Evolutionary conservation across 169 alveolate species (phyloP).

Genomic region (Plasmodium chabaudi): DNA sequence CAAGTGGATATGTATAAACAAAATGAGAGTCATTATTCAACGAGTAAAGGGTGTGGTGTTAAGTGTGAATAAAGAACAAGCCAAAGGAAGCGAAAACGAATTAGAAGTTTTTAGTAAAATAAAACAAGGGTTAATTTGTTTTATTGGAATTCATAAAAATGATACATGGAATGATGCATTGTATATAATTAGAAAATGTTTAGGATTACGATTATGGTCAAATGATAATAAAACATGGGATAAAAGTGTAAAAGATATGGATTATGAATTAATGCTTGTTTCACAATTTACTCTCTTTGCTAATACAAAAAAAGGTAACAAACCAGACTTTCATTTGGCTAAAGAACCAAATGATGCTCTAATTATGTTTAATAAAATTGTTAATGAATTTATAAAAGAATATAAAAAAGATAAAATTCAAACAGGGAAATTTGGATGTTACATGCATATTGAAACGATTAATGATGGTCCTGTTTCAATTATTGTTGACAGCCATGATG

Average conservation of each 20-base stretch:
- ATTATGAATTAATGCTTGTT: slow-evolving; percentile 89
- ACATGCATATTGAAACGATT: slow-evolving; percentile 91
- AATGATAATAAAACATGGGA: slow-evolving; percentile 89
- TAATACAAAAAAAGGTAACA: slow-evolving; percentile 90
- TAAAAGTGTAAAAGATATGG: slow-evolving; percentile 86
- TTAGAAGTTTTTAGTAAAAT: slow-evolving; percentile 59
- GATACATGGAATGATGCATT: slow-evolving; percentile 72
- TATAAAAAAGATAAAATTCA: slow-evolving; percentile 50
- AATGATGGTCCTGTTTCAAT: slow-evolving; percentile 96
- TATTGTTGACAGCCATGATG: slow-evolving; percentile 75
- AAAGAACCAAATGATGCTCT: slow-evolving; percentile 92
- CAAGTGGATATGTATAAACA: not conserved
- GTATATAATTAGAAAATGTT: slow-evolving; percentile 84
- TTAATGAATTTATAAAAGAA: slow-evolving; percentile 78
- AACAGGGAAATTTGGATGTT: slow-evolving; percentile 89
- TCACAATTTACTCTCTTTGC: slow-evolving; percentile 94
- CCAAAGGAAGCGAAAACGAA: slow-evolving; percentile 12
- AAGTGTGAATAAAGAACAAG: slow-evolving; percentile 40
- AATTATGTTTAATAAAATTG: slow-evolving; percentile 86
- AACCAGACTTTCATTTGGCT: slow-evolving; percentile 95
- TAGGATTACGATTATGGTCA: slow-evolving; percentile 89
- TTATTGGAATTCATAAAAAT: slow-evolving; percentile 56
- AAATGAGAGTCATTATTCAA: slow-evolving; percentile 53
- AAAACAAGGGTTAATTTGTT: slow-evolving; percentile 48
- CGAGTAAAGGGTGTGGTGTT: slow-evolving; percentile 38